Conservation (phyloP, 805 yeast species). For the Barnettozyma vustinii region DNA sequence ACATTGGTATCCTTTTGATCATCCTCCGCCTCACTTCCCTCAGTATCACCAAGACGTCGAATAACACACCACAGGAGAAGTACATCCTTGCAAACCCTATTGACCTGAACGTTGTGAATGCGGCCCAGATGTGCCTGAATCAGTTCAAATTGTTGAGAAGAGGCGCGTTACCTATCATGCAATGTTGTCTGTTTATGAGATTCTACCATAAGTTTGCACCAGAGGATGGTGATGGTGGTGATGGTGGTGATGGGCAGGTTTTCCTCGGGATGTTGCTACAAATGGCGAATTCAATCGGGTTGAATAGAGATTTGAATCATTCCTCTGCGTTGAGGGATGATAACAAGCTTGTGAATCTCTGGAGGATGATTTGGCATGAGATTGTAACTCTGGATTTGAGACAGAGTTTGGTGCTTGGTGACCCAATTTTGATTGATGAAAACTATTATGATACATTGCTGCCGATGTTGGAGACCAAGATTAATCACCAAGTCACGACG, state of each 20-base stretch:
- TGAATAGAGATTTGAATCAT: slow-evolving; percentile 51
- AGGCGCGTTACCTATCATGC: slow-evolving; percentile 46
- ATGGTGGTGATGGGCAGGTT: slow-evolving; percentile 54
- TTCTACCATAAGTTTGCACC: slow-evolving; percentile 52
- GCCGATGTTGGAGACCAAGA: slow-evolving; percentile 34
- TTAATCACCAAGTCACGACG: slow-evolving; percentile 28
- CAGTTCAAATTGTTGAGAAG: slow-evolving; percentile 47
- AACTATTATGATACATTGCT: slow-evolving; percentile 45
- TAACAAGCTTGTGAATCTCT: slow-evolving; percentile 34
- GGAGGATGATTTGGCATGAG: slow-evolving; percentile 57
- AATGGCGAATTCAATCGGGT: slow-evolving; percentile 52
- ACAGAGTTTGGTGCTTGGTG: slow-evolving; percentile 44
- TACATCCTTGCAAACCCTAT: slow-evolving; percentile 43
- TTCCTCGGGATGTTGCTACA: slow-evolving; percentile 46
- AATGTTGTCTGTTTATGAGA: slow-evolving; percentile 47
- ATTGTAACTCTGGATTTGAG: slow-evolving; percentile 41
- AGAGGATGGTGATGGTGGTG: slow-evolving; percentile 52
- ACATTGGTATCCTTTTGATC: slow-evolving; percentile 19
- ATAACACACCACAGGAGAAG: slow-evolving; percentile 20
- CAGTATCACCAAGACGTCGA: slow-evolving; percentile 15
- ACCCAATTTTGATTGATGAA: slow-evolving; percentile 34
- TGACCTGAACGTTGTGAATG: slow-evolving; percentile 37
- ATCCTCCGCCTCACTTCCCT: slow-evolving; percentile 20
- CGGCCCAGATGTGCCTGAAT: slow-evolving; percentile 50
- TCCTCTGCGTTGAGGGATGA: slow-evolving; percentile 19